A percentile compares a stretch with the other conserved stretches of the same genome.
Evolutionary conservation across 495 filamentous ascomycete genomes (phyloP).

Genomic region (Podospora comata): DNA sequence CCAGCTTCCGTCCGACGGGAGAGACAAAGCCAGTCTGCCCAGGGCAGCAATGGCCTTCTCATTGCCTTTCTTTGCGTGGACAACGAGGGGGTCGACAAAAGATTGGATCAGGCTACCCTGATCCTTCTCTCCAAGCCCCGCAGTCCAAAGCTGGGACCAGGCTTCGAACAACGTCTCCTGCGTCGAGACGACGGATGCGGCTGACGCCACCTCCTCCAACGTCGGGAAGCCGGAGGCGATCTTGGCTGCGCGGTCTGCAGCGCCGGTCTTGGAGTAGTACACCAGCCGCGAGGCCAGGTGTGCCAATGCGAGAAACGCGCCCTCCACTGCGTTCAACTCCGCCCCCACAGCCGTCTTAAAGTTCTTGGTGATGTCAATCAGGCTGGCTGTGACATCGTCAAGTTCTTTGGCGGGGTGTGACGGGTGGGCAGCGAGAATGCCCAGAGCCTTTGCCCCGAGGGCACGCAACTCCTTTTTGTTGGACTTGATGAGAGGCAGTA

Average conservation of each 20-base stretch:
- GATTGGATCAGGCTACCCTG: conserved; percentile 12
- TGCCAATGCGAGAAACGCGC: conserved; percentile 31
- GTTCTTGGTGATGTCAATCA: conserved; percentile 24
- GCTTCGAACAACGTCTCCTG: conserved; percentile 56
- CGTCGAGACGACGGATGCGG: conserved; percentile 17
- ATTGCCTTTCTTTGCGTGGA: conserved; percentile 71
- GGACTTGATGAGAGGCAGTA: conserved; percentile 60
- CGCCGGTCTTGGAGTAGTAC: conserved; percentile 24
- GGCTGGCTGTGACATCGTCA: conserved; percentile 3
- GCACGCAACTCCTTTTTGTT: conserved; percentile 64
- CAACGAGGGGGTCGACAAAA: conserved; percentile 57
- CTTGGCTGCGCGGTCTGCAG: neutral
- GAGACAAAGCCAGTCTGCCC: conserved; percentile 61
- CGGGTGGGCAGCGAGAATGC: conserved; percentile 70
- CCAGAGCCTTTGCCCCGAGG: conserved; percentile 66
- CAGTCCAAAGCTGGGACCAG: conserved; percentile 73
- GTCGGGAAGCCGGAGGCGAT: conserved; percentile 24
- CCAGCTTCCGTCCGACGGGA: conserved; percentile 25
- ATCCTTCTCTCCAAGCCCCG: conserved; percentile 39
- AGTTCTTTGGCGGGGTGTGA: conserved; percentile 33
- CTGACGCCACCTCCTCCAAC: conserved; percentile 22
- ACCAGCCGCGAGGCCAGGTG: conserved; percentile 30
- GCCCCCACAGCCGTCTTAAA: conserved; percentile 32
- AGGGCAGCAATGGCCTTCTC: conserved; percentile 75
- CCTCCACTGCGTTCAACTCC: conserved; percentile 39